Base-by-base conservation (phyloP, 768 basidiomycete species). In the Amanita molliuscula region DNA sequence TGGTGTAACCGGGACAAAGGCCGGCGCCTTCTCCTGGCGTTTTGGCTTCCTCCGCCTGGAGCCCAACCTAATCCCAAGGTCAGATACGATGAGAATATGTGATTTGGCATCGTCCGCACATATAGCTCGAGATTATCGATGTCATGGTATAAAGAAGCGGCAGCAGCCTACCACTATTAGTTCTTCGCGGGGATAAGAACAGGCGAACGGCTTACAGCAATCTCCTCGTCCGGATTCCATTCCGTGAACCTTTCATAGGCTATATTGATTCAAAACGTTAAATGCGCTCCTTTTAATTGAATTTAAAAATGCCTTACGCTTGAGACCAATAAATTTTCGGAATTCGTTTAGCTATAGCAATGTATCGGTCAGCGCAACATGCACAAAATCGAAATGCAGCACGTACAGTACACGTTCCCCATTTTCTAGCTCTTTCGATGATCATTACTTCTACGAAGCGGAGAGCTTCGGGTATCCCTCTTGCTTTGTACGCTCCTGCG, bases 71-170 rank as follows among this genome's bases (percentile, higher is more conserved):
- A 4, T 23, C 4, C 29, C 25, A 44, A 50, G 16, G 16, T 47
- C 41, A 36, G 26, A 13, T 48, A 18, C 50, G 40, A 38, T 31
- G 16, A 34, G 46, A 9, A 21, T 7, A 37, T 21, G 35, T 18
- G 10, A n/a, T 16, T 41, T 28, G 10, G 9, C n/a, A 42, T 41
- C 7, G 15, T 37, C 61, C 77, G 41, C 52, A 81, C 86, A 58
- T 90, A 76, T 9, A 92, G 76, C 59, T 91, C 89, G 29, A 91
- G 74, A 60, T 86, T 83, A 56, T 90, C 78, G 50, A 89, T 83
- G 54, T 85, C 72, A 41, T 71, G 72, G 58, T 89, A 88, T 13
- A 89, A 71, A 6, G 73, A 65, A 43, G 75, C 70, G 0, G 89
- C 89, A 1, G 81, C 76, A 11, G 59, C 71, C 82, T 86, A 49